Evolutionary conservation across 2,329 filamentous ascomycete genomes (phyloP).

Genomic region (Verruconis gallopava): DNA sequence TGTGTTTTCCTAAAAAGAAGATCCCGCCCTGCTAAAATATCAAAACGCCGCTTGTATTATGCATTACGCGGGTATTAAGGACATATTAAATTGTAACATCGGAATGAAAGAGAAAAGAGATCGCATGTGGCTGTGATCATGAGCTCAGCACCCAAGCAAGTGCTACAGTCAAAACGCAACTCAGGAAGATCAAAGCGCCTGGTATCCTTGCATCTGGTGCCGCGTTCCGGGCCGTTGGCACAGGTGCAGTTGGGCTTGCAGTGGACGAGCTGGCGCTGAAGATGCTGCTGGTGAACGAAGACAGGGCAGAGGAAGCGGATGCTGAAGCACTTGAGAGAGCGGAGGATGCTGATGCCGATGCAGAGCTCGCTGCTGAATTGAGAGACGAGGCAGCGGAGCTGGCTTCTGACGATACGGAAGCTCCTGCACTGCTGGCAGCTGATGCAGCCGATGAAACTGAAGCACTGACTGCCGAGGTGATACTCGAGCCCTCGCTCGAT

Average conservation of each 20-base stretch:
- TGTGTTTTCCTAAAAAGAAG: not conserved
- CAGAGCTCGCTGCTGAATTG: not conserved
- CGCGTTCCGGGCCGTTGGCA: slow-evolving; percentile 17
- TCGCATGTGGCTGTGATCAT: not conserved
- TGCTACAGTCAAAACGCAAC: slow-evolving; percentile 3
- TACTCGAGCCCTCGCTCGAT: not conserved
- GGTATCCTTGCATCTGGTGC: slow-evolving; percentile 5
- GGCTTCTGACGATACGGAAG: not conserved
- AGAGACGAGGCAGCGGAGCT: not conserved
- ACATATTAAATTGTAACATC: too few relatives aligned
- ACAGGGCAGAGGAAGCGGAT: not conserved
- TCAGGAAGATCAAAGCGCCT: slow-evolving; percentile 1
- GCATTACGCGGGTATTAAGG: not conserved
- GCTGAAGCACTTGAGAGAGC: not conserved
- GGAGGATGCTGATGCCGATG: not conserved
- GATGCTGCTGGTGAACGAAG: slow-evolving; percentile 9
- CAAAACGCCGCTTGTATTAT: not conserved
- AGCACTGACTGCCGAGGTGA: slow-evolving; percentile 1
- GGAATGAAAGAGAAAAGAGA: not conserved
- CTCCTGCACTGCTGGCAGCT: not conserved
- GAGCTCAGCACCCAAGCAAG: slow-evolving; percentile 6
- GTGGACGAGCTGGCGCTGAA: slow-evolving; percentile 19
- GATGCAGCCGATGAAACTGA: slow-evolving; percentile 1
- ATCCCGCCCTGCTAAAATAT: not conserved
- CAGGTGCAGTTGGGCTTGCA: slow-evolving; percentile 21